Evolutionary conservation across 2,329 filamentous ascomycete genomes (phyloP), one percentile per base, ranked within the genome.

Genomic region (Leptosphaerulina australis): DNA sequence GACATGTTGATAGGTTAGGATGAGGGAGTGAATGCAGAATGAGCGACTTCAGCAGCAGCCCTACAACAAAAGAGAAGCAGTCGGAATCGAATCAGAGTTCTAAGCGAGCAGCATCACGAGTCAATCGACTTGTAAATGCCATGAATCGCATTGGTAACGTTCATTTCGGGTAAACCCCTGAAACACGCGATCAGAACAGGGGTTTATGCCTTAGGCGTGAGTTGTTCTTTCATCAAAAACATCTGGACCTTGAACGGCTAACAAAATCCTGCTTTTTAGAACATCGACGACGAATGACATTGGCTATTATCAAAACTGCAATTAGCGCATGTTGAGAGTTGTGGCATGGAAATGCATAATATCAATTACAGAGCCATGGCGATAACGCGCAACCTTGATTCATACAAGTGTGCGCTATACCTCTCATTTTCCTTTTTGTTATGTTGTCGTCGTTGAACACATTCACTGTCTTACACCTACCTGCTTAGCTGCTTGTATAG

Each of bases 101-200:
- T 34, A 55, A 57, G 59, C 51, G 35, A 37, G 34, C 43, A 33
- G 50, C 53, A 49, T 36, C 53, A 34, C 47, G 39, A 43, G 40
- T 40, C 43, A 45, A 56, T 37, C 25, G 48, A 41, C 45, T 62
- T 64, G 60, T 53, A 55, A 53, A 40, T 51, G 47, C 59, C 48
- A 62, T 39, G 57, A 56, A 64, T 50, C 40, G 60, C 61, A 64
- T n/a, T n/a, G n/a, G n/a, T 62, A 52, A 51, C 14, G 44, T 53
- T 60, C 63, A 71, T 71, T 56, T 70, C 68, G 66, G 69, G 38
- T 72, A 68, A 68, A 66, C 48, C 44, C 58, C 53, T 59, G 62
- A 66, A 63, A 55, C 53, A 59, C 53, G 54, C 63, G 62, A 41
- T 59, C 40, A 22, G 20, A 39, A 44, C 68, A 66, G 47, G 65